phyloP scores from a whole-genome alignment of 116 monocot species.

The Papilionanthe hybrid region DNA sequence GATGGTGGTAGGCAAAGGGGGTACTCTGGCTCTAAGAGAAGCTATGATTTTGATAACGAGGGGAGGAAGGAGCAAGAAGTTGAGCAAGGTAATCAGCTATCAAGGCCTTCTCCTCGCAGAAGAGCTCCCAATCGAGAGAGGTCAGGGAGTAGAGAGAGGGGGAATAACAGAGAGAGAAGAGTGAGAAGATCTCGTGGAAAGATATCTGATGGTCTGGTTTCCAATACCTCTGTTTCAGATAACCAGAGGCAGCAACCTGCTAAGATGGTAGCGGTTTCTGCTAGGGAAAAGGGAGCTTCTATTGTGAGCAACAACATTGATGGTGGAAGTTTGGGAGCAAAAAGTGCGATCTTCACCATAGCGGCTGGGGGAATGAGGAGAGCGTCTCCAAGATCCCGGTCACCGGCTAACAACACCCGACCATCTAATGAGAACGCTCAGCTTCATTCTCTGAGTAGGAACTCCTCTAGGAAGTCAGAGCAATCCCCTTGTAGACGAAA shows the following conservation, averaged over 20 bases:
- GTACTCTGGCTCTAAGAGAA: conserved; percentile 70
- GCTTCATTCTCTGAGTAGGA: conserved; percentile 61
- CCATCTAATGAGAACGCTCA: conserved; percentile 49
- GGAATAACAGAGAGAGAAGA: conserved; percentile 41
- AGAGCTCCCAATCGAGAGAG: conserved; percentile 53
- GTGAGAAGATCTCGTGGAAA: conserved; percentile 75
- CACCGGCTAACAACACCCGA: conserved; percentile 38
- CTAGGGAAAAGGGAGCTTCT: conserved; percentile 47
- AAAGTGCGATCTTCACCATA: neutral
- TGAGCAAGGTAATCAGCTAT: conserved; percentile 28
- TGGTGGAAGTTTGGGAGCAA: neutral
- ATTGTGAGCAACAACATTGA: neutral
- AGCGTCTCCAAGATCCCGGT: conserved; percentile 64
- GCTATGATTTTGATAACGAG: conserved; percentile 73
- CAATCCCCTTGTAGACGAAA: conserved; percentile 72
- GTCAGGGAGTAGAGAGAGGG: conserved; percentile 40
- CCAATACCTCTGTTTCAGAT: conserved; percentile 6
- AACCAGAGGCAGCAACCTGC: conserved; percentile 52
- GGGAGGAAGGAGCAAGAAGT: conserved; percentile 33
- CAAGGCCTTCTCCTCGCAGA: conserved; percentile 65
- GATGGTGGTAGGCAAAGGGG: conserved; percentile 13
- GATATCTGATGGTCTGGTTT: conserved; percentile 35
- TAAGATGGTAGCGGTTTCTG: conserved; percentile 90
- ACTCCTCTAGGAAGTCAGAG: conserved; percentile 69
- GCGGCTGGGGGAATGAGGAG: too few relatives aligned